These are phyloP conservation scores for Fusarium decemcellulare DNA, from an alignment of 2,329 filamentous ascomycete genomes.

Conservation along the genomic window DNA sequence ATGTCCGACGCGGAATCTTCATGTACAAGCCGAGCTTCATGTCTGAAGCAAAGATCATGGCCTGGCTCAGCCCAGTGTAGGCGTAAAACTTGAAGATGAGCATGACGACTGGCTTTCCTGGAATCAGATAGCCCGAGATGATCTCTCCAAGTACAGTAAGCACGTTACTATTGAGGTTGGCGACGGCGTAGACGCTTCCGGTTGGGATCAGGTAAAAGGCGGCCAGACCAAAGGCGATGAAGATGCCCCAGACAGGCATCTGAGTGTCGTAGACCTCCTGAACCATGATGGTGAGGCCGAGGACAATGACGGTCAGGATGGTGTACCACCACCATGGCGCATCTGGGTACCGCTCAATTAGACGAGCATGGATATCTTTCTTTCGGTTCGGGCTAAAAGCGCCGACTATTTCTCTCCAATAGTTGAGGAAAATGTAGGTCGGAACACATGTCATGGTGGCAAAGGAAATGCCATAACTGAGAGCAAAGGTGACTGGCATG, in stretches of 20 bases:
- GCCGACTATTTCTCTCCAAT: slow-evolving; percentile 23
- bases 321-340: slow-evolving; percentile 58
- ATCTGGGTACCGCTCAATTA: slow-evolving; percentile 48
- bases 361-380: slow-evolving; percentile 54
- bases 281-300: slow-evolving; percentile 50
- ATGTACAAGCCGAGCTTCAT: slow-evolving; percentile 65
- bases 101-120: slow-evolving; percentile 37
- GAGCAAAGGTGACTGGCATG: slow-evolving; percentile 21
- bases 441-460: slow-evolving; percentile 32
- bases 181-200: slow-evolving; percentile 48
- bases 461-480: slow-evolving; percentile 20
- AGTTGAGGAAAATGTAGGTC: slow-evolving; percentile 28
- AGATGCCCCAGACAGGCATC: slow-evolving; percentile 45
- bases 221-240: slow-evolving; percentile 41
- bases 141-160: slow-evolving; percentile 50
- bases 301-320: slow-evolving; percentile 46
- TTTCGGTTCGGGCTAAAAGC: slow-evolving; percentile 23
- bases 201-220: slow-evolving; percentile 39
- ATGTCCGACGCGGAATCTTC: slow-evolving; percentile 61
- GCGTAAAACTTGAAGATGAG: slow-evolving; percentile 42
- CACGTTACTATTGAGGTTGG: slow-evolving; percentile 54
- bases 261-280: slow-evolving; percentile 43
- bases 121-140: slow-evolving; percentile 39
- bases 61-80: slow-evolving; percentile 52
- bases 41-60: slow-evolving; percentile 61